These are phyloP conservation scores for Aplosporella prunicola DNA, from an alignment of 2,329 filamentous ascomycete genomes.

Conservation along the genomic window DNA sequence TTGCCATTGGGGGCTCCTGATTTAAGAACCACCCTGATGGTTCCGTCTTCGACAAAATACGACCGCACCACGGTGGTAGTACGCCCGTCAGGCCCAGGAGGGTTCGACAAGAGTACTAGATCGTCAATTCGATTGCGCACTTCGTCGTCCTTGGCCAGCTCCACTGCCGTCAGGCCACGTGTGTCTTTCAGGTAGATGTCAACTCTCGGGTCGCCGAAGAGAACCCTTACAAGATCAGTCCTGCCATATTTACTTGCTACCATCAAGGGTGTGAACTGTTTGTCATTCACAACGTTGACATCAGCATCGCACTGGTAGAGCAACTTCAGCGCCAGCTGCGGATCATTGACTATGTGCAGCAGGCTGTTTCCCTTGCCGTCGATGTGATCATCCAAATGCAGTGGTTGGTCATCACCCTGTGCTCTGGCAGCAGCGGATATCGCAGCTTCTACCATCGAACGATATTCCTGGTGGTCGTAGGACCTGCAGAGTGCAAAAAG, in stretches of 20 bases:
- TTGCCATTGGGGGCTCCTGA: constrained; percentile 78
- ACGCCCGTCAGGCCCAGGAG: constrained; percentile 61
- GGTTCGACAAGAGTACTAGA: constrained; percentile 64
- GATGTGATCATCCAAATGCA: constrained; percentile 87
- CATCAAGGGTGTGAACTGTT: constrained; percentile 91
- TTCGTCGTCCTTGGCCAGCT: constrained; percentile 95
- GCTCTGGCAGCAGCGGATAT: constrained; percentile 62
- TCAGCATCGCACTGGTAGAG: constrained; percentile 85
- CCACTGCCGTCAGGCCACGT: constrained; percentile 84
- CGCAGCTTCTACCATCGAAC: constrained; percentile 75
- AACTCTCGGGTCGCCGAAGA: constrained; percentile 81
- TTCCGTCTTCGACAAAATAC: constrained; percentile 95
- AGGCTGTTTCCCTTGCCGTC: constrained; percentile 90
- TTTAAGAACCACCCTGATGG: constrained; percentile 84
- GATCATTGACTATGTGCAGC: constrained; percentile 89
- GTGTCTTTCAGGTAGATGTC: constrained; percentile 77
- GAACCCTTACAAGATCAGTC: constrained; percentile 79
- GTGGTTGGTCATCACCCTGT: constrained; percentile 67
- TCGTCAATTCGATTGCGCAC: constrained; percentile 95
- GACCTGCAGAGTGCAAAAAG: constrained; percentile 90
- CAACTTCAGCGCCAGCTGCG: constrained; percentile 63
- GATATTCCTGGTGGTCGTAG: constrained; percentile 85
- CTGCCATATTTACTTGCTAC: constrained; percentile 96
- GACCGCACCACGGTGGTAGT: constrained; percentile 90
- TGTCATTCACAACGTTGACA: constrained; percentile 91